These are phyloP conservation scores for Chlorophyllum brunneum DNA, from an alignment of 768 basidiomycete genomes.

Conservation along the genomic window DNA sequence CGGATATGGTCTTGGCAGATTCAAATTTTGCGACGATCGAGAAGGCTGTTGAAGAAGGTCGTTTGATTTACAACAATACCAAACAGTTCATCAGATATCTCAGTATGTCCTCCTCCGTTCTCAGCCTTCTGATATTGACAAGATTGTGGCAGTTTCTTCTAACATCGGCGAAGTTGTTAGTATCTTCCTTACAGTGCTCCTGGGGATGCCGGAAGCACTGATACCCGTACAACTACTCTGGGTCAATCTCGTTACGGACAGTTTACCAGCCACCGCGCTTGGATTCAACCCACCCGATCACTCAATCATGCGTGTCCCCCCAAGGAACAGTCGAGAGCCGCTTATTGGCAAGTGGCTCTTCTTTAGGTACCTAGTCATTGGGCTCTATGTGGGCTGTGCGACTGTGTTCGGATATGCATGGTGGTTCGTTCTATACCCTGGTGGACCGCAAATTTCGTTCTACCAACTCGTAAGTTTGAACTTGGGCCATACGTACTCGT, in stretches of 20 bases:
- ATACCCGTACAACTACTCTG: slow-evolving; percentile 97
- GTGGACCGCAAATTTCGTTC: slow-evolving; percentile 91
- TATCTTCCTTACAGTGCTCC: slow-evolving; percentile 94
- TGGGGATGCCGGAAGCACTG: slow-evolving; percentile 99
- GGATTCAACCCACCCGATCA: slow-evolving; percentile 98
- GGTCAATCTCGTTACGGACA: slow-evolving; percentile 98
- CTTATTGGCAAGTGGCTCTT: slow-evolving; percentile 92
- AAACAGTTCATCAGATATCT: slow-evolving; percentile 99
- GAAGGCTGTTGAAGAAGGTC: slow-evolving; percentile 93
- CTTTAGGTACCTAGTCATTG: slow-evolving; percentile 92
- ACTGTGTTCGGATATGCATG: slow-evolving; percentile 98
- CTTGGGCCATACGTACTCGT: not conserved
- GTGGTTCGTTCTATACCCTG: slow-evolving; percentile 95
- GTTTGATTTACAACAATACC: slow-evolving; percentile 98
- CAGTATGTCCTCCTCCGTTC: slow-evolving; percentile 42
- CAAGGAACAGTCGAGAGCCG: slow-evolving; percentile 85
- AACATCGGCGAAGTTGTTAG: slow-evolving; percentile 98
- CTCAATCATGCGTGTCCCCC: slow-evolving; percentile 94
- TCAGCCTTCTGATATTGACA: not conserved
- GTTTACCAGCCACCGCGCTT: slow-evolving; percentile 92
- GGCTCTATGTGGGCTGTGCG: slow-evolving; percentile 89
- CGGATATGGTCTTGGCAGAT: slow-evolving; percentile 97
- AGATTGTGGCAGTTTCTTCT: slow-evolving; percentile 62
- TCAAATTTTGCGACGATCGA: slow-evolving; percentile 99
- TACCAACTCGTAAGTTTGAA: slow-evolving; percentile 74